Conservation (phyloP, 1,284 basidiomycete genomes). For the Bjerkandera adusta region DNA sequence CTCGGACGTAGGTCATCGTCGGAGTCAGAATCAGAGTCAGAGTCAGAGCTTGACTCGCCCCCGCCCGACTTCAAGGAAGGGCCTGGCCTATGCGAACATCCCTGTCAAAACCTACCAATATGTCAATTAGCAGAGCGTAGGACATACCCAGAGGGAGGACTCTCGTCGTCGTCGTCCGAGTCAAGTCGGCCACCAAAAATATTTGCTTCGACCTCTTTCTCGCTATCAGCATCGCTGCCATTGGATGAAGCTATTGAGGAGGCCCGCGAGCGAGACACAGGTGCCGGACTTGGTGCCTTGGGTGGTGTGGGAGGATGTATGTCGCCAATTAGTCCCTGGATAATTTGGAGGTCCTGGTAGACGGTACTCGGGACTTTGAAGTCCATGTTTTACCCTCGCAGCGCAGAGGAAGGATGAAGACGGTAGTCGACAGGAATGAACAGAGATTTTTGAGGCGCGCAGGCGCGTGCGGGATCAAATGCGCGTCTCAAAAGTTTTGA, state of each 20-base stretch:
- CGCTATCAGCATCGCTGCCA: constrained; percentile 43
- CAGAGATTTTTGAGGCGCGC: background rate
- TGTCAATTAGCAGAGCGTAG: background rate
- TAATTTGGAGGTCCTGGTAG: constrained; percentile 72
- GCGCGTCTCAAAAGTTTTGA: constrained; percentile 14
- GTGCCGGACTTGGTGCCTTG: background rate
- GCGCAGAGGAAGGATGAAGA: background rate
- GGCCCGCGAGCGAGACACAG: constrained; percentile 25
- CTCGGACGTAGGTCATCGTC: constrained; percentile 23
- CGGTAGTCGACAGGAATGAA: background rate
- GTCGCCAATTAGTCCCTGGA: constrained; percentile 59
- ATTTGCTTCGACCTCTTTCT: constrained; percentile 67
- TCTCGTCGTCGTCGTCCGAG: constrained; percentile 32
- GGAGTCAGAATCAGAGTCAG: constrained; percentile 38
- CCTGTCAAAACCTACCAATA: background rate
- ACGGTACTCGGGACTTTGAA: constrained; percentile 62
- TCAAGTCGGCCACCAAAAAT: constrained; percentile 38
- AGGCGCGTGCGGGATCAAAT: constrained; percentile 2
- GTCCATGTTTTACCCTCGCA: constrained; percentile 15
- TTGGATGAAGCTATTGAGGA: constrained; percentile 34
- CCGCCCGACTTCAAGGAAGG: constrained; percentile 21
- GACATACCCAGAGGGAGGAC: constrained; percentile 14
- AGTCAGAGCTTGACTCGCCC: constrained; percentile 38
- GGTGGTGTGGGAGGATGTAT: constrained; percentile 17
- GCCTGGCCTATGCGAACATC: constrained; percentile 4